phyloP scores from a whole-genome alignment of 2,329 filamentous ascomycete species.

The Alternaria gaisen region DNA sequence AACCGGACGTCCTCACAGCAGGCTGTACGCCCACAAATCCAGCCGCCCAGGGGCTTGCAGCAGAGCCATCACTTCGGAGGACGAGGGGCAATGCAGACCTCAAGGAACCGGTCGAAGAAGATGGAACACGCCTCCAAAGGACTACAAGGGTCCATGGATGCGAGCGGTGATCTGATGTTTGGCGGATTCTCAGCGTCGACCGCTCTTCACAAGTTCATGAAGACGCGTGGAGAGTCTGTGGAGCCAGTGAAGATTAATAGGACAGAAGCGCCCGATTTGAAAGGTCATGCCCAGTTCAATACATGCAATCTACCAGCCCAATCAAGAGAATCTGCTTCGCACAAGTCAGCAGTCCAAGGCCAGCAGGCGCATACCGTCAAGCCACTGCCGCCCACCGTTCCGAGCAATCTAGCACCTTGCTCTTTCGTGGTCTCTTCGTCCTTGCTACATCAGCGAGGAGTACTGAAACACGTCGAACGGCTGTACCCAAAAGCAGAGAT shows the following conservation, averaged over 20 bases:
- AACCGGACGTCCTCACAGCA: slow-evolving; percentile 2
- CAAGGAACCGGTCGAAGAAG: neutral
- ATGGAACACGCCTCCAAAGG: neutral
- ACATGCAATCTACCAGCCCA: neutral
- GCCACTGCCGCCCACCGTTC: slow-evolving; percentile 23
- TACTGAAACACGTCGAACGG: slow-evolving; percentile 62
- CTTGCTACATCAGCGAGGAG: slow-evolving; percentile 54
- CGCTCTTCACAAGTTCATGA: slow-evolving; percentile 62
- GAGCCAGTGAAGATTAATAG: neutral
- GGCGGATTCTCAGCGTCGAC: slow-evolving; percentile 53
- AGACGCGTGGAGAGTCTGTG: slow-evolving; percentile 52
- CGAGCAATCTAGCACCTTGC: slow-evolving; percentile 32
- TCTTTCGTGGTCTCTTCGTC: slow-evolving; percentile 64
- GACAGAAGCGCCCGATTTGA: neutral
- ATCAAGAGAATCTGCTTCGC: neutral
- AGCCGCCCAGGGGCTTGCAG: neutral
- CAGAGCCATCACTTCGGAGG: slow-evolving; percentile 8
- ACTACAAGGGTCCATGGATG: neutral
- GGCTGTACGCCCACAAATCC: neutral
- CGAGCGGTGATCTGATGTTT: slow-evolving; percentile 41
- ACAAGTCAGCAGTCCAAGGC: neutral
- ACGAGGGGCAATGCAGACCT: neutral
- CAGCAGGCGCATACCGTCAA: neutral
- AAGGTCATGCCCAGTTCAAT: too few species aligned
- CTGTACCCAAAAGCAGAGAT: slow-evolving; percentile 61